These are phyloP conservation scores for Aureoboletus auriporus DNA, from an alignment of 768 basidiomycete genomes.

Conservation along the genomic window DNA sequence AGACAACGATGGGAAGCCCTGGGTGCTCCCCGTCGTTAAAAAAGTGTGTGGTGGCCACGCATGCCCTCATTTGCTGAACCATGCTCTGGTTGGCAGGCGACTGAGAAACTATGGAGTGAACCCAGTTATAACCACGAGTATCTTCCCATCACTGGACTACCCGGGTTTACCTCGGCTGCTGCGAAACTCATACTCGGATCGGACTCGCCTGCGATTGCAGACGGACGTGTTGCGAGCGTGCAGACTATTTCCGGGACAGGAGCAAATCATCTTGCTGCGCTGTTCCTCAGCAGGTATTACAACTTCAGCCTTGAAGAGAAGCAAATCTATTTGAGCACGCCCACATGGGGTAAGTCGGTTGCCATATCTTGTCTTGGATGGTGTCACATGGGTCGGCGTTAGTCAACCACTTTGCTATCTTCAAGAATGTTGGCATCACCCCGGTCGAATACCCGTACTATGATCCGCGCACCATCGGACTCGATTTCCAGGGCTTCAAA, in stretches of 20 bases:
- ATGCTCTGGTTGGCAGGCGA: conserved; percentile 49
- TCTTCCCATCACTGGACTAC: conserved; percentile 84
- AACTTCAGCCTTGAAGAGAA: conserved; percentile 54
- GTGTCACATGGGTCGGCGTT: neutral
- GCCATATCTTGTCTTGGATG: neutral
- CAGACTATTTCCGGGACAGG: conserved; percentile 97
- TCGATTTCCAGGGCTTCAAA: conserved; percentile 74
- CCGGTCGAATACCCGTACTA: conserved; percentile 93
- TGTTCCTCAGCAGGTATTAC: conserved; percentile 84
- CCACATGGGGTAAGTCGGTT: conserved; percentile 80
- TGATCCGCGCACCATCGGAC: conserved; percentile 81
- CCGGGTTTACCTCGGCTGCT: conserved; percentile 77
- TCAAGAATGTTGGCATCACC: conserved; percentile 85
- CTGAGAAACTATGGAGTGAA: conserved; percentile 62
- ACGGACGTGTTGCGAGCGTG: conserved; percentile 70
- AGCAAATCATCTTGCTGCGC: conserved; percentile 87
- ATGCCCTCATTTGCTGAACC: conserved; percentile 1
- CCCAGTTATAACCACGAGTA: conserved; percentile 86
- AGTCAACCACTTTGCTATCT: conserved; percentile 90
- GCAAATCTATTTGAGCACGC: conserved; percentile 81
- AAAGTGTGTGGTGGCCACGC: conserved; percentile 49
- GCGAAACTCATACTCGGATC: conserved; percentile 77
- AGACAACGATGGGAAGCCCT: conserved; percentile 82
- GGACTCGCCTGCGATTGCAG: conserved; percentile 65
- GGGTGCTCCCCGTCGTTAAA: conserved; percentile 89